Evolutionary conservation across 2,329 filamentous ascomycete genomes (phyloP).

Genomic region (Alternaria atra): DNA sequence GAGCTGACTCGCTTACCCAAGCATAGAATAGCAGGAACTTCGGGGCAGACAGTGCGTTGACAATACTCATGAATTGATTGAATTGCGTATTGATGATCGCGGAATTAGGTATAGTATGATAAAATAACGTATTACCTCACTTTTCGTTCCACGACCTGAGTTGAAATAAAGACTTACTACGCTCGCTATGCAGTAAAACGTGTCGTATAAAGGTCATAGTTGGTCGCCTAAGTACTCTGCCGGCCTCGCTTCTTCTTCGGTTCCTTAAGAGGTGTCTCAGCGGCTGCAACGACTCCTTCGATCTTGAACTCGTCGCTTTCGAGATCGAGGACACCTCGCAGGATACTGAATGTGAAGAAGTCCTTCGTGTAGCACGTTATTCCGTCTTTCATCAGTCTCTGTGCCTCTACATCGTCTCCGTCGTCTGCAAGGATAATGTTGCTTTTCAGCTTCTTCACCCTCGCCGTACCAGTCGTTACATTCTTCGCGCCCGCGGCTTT

Average conservation of each 20-base stretch:
- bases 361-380: constrained; percentile 54
- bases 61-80: neutral
- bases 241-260: constrained; percentile 28
- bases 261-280: constrained; percentile 5
- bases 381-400: constrained; percentile 43
- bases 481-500: constrained; percentile 50
- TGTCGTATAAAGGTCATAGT: neutral
- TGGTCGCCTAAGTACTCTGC: constrained; percentile 18
- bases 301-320: constrained; percentile 52
- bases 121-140: neutral
- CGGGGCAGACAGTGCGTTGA: neutral
- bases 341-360: constrained; percentile 54
- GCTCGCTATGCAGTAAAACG: constrained; percentile 17
- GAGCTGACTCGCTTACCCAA: constrained; percentile 18
- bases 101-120: constrained; percentile 1
- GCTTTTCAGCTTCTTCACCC: constrained; percentile 30
- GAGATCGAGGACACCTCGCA: constrained; percentile 54
- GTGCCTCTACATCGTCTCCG: constrained; percentile 49
- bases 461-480: constrained; percentile 31
- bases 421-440: constrained; percentile 52
- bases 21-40: neutral
- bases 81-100: neutral
- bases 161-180: neutral
- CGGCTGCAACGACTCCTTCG: neutral
- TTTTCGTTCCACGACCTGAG: neutral